Base-by-base conservation (phyloP, 495 filamentous ascomycete species). In the Podospora appendiculata region DNA sequence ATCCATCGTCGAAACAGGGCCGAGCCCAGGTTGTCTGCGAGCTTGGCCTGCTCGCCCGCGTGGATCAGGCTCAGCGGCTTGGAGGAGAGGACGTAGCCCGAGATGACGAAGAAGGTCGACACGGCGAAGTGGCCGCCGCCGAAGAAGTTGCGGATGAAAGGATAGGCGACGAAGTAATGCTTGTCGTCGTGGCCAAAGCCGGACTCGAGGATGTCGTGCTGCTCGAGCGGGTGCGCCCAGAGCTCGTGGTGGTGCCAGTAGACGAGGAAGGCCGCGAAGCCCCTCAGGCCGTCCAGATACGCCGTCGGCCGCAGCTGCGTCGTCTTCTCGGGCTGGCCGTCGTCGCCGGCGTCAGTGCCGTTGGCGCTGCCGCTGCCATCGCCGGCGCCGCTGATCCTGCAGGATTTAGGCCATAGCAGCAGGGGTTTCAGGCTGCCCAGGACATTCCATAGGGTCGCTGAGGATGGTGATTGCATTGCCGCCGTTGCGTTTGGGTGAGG, bases 61-160 rank as follows among this genome's bases (percentile, higher is more conserved):
- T 77, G 76, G 14, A 80, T 68, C 18, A 78, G 61, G n/a, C 57
- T 52, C 48, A 82, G 46, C 1, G 78, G 78, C 56, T 75, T 78
- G 32, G 61, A 45, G 6, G 75, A 73, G n/a, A 83, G 65, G 32
- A 75, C 79, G 49, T 75, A 76, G 45, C 73, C 73, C 1, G 73
- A 76, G 45, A 76, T 71, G 55, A 76, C 70, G 61, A 65, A 76
- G 59, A 76, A 76, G 17, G 68, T 63, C 36, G 77, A 71, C n/a
- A 82, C 79, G 38, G 78, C 75, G 41, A 70, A 72, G 57, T 78
- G 75, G 0, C 75, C 77, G 12, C 76, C 78, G 8, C 61, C 58
- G 50, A 74, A 62, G 52, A 70, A 61, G 40, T 55, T 59, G 48
- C 70, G 70, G 36, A 75, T 54, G n/a, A 54, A 52, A 9, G 66